phyloP scores from a whole-genome alignment of 2,329 filamentous ascomycete species.

The Arachnomyces sp. region DNA sequence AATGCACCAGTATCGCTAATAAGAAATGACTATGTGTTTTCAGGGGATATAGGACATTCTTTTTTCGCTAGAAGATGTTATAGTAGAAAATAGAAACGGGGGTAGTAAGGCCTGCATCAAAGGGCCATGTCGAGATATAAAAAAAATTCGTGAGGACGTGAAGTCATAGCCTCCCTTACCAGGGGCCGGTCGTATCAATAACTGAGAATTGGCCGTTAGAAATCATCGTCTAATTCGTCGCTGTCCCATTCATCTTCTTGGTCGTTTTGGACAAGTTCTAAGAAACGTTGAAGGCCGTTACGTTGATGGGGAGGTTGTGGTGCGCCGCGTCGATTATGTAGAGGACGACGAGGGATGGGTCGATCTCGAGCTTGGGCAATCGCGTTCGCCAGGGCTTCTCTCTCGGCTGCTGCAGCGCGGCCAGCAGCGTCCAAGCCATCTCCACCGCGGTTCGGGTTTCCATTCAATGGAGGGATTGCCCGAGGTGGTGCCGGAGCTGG shows the following conservation, averaged over 20 bases:
- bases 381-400: conserved; percentile 30
- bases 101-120: too few species aligned
- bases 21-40: too few species aligned
- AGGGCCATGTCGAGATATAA: too few species aligned
- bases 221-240: conserved; percentile 44
- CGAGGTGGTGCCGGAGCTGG: conserved; percentile 25
- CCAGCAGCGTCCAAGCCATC: conserved; percentile 25
- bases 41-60: too few species aligned
- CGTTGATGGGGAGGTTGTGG: neutral
- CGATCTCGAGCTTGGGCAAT: conserved; percentile 30
- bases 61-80: too few species aligned
- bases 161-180: too few species aligned
- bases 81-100: too few species aligned
- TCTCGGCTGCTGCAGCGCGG: conserved; percentile 29
- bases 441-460: conserved; percentile 18
- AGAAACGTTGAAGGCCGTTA: conserved; percentile 42
- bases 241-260: conserved; percentile 53
- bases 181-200: neutral
- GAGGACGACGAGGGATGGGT: conserved; percentile 13
- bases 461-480: conserved; percentile 16
- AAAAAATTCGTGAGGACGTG: too few species aligned
- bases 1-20: too few species aligned
- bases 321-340: conserved; percentile 3
- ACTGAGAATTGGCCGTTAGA: conserved; percentile 6
- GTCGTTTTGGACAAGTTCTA: conserved; percentile 45